phyloP scores from a whole-genome alignment of 2,329 filamentous ascomycete species.

The Penicillium capsulatum region DNA sequence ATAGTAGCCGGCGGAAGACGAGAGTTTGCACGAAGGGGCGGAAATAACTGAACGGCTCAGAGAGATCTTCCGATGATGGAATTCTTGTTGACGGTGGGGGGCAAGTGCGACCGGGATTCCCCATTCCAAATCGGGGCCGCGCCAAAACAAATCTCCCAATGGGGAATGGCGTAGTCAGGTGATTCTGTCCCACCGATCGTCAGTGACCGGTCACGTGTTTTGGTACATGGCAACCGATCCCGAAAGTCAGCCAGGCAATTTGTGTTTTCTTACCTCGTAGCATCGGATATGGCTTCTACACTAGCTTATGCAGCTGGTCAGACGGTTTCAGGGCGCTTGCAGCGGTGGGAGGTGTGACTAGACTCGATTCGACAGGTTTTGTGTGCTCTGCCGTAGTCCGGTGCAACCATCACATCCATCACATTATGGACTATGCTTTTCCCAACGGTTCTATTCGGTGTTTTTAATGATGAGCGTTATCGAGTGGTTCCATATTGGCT shows the following conservation, averaged over 20 bases:
- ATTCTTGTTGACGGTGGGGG: slow-evolving; percentile 25
- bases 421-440: background rate
- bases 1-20: background rate
- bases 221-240: background rate
- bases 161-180: slow-evolving; percentile 24
- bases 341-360: slow-evolving; percentile 12
- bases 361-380: slow-evolving; percentile 11
- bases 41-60: too few species aligned
- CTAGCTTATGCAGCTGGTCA: too few species aligned
- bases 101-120: slow-evolving; percentile 23
- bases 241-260: too few species aligned
- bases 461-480: too few species aligned
- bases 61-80: slow-evolving; percentile 15
- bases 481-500: too few species aligned
- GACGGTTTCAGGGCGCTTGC: background rate
- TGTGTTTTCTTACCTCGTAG: too few species aligned
- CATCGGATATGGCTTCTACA: too few species aligned
- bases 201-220: slow-evolving; percentile 12
- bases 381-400: slow-evolving; percentile 19
- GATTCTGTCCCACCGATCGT: slow-evolving; percentile 25
- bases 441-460: too few species aligned
- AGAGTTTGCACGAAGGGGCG: background rate
- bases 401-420: slow-evolving; percentile 17
- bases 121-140: slow-evolving; percentile 16
- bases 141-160: slow-evolving; percentile 42